phyloP scores from a whole-genome alignment of 306 rosid species.

The Vicia sativa region DNA sequence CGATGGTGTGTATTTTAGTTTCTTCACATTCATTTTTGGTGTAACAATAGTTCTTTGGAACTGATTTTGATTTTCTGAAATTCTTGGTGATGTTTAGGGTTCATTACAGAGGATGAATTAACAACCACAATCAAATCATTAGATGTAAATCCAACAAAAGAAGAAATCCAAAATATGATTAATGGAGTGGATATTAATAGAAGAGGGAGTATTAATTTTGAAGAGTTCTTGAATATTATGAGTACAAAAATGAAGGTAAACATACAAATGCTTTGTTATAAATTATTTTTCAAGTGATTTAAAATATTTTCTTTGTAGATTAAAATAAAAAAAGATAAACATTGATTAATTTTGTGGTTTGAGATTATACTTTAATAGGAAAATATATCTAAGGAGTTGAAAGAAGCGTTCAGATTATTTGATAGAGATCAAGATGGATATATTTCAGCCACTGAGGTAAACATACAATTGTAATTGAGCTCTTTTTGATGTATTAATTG shows the following conservation, averaged over 20 bases:
- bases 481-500: no score
- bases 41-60: background rate
- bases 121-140: slow-evolving; percentile 63
- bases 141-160: slow-evolving; percentile 73
- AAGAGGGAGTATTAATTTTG: slow-evolving; percentile 69
- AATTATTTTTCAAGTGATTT: no score
- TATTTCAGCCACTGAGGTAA: background rate
- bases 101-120: slow-evolving; percentile 74
- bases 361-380: slow-evolving; percentile 35
- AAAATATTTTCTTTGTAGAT: no score
- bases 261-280: no score
- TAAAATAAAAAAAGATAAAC: no score
- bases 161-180: slow-evolving; percentile 74
- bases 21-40: background rate
- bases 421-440: background rate
- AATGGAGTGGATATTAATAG: slow-evolving; percentile 69
- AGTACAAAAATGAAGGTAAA: slow-evolving; percentile 65
- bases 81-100: slow-evolving; percentile 51
- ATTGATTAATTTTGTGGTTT: background rate
- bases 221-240: slow-evolving; percentile 64
- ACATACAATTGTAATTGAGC: no score
- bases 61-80: background rate
- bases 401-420: background rate
- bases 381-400: slow-evolving; percentile 53
- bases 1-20: slow-evolving; percentile 42